These are phyloP conservation scores for Crithidia sp. DNA, from an alignment of 208 protist species.

Conservation along the genomic window DNA sequence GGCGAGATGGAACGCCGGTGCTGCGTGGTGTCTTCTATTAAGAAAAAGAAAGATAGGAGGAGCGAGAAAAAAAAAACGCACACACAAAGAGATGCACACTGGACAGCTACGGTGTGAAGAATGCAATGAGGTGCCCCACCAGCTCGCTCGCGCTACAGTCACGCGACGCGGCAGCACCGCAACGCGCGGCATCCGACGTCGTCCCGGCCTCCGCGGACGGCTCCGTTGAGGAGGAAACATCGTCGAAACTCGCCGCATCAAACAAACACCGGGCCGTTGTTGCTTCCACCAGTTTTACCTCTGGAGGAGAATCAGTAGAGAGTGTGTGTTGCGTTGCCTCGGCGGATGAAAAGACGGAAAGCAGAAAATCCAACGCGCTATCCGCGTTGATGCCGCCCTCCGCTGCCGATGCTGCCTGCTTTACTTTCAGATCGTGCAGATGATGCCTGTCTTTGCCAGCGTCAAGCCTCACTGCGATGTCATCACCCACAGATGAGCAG, in stretches of 20 bases:
- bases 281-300: too few relatives aligned
- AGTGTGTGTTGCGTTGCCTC: background rate
- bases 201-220: too few relatives aligned
- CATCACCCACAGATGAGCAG: too few relatives aligned
- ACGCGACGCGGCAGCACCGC: background rate
- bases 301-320: too few relatives aligned
- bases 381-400: background rate
- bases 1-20: too few relatives aligned
- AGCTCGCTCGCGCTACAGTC: slow-evolving; percentile 23
- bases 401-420: background rate
- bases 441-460: background rate
- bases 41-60: slow-evolving; percentile 11
- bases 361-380: background rate
- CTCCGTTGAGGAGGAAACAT: too few relatives aligned
- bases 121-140: slow-evolving; percentile 34
- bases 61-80: background rate
- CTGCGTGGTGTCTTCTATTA: slow-evolving; percentile 22
- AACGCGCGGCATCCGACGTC: background rate
- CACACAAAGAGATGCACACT: background rate
- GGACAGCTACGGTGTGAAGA: slow-evolving; percentile 10
- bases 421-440: background rate
- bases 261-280: too few relatives aligned
- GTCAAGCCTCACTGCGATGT: too few relatives aligned
- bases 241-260: too few relatives aligned
- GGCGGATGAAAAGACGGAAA: background rate